Evolutionary conservation across 2,329 filamentous ascomycete genomes (phyloP).

Genomic region (Exophiala oligosperma): DNA sequence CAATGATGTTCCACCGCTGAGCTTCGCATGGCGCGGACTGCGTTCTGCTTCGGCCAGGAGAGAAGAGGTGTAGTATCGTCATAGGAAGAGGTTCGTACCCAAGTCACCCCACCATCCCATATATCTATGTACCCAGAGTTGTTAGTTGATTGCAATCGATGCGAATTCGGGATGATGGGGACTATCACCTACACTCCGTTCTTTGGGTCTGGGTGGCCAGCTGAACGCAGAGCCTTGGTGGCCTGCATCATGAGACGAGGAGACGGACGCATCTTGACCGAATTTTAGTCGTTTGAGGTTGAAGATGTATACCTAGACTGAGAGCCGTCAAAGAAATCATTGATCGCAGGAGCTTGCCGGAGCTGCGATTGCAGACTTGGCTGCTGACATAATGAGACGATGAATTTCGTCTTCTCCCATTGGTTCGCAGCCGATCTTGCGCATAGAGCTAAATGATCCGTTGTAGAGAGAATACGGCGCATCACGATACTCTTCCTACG

Average conservation of each 20-base stretch:
- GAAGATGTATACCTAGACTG: background rate
- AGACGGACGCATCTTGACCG: slow-evolving; percentile 26
- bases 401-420: background rate
- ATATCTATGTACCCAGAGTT: slow-evolving; percentile 53
- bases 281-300: background rate
- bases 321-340: slow-evolving; percentile 2
- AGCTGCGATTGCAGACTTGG: slow-evolving; percentile 5
- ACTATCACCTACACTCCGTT: slow-evolving; percentile 39
- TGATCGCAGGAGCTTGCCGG: slow-evolving; percentile 9
- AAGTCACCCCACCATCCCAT: slow-evolving; percentile 73
- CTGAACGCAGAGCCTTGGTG: slow-evolving; percentile 29
- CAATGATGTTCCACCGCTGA: background rate
- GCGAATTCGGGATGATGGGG: background rate
- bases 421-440: background rate
- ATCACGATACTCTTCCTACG: background rate
- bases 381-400: background rate
- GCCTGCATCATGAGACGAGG: slow-evolving; percentile 26
- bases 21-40: background rate
- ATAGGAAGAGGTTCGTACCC: slow-evolving; percentile 54
- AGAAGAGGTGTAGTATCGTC: background rate
- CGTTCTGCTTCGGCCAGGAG: background rate
- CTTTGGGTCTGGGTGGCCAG: slow-evolving; percentile 40
- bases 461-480: background rate
- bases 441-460: background rate
- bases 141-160: slow-evolving; percentile 29